These are phyloP conservation scores for Xerocomus minutiporus DNA, from an alignment of 1,284 basidiomycete species.

Conservation along the genomic window DNA sequence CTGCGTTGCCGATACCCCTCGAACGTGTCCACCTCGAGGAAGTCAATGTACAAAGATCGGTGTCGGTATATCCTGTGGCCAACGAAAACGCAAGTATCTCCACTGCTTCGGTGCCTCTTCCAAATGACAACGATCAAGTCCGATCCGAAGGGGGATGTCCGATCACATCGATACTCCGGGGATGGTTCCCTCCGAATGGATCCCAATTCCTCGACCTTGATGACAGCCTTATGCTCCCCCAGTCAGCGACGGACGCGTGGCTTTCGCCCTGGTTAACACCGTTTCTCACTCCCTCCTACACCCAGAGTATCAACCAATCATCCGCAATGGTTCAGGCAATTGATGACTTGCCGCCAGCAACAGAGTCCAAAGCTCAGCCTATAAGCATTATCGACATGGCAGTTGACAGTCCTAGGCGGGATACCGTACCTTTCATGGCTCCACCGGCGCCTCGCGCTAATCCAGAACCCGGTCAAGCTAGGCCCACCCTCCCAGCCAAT, in stretches of 20 bases:
- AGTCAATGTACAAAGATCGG: neutral
- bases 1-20: neutral
- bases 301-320: neutral
- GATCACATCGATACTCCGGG: constrained; percentile 13
- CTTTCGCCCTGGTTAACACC: constrained; percentile 10
- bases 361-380: neutral
- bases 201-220: constrained; percentile 27
- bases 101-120: neutral
- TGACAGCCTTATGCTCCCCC: constrained; percentile 11
- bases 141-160: neutral
- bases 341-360: neutral
- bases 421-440: neutral
- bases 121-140: neutral
- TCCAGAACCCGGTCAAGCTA: constrained; percentile 5
- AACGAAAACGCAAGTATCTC: neutral
- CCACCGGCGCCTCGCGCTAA: neutral
- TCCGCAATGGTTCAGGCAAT: neutral
- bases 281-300: neutral
- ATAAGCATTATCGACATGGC: neutral
- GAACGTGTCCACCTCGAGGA: constrained; percentile 1
- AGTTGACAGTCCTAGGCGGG: neutral
- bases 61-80: neutral
- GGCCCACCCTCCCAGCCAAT: neutral
- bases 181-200: constrained; percentile 26
- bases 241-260: constrained; percentile 3